phyloP scores from a whole-genome alignment of 345 rosid genomes.

The Salix arbutifolia region DNA sequence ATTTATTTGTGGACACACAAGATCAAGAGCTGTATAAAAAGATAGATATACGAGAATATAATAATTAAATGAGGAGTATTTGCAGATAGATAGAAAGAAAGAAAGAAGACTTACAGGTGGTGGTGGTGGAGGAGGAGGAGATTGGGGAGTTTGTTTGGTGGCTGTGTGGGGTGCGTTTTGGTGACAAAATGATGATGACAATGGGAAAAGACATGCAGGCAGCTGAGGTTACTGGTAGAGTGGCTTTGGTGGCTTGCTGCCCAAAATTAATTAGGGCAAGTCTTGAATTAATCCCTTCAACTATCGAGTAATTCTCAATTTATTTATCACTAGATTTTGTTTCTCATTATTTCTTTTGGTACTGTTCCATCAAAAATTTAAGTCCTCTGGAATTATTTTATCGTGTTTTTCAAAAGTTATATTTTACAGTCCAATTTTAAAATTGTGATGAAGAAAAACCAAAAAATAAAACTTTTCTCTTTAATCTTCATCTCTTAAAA shows the following conservation, averaged over 20 bases:
- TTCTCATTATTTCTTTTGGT: too few relatives aligned
- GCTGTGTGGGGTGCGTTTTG: background rate
- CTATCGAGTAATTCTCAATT: background rate
- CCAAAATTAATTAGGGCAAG: background rate
- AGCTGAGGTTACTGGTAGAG: background rate
- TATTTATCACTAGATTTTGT: too few relatives aligned
- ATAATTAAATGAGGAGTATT: background rate
- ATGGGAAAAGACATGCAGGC: background rate
- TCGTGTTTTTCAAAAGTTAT: too few relatives aligned
- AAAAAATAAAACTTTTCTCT: too few relatives aligned
- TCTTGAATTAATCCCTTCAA: background rate
- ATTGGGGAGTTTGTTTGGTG: background rate
- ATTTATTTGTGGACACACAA: background rate
- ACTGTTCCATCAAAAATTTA: too few relatives aligned
- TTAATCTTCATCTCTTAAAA: too few relatives aligned
- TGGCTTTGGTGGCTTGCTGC: background rate
- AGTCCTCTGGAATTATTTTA: too few relatives aligned
- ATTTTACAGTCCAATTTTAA: too few relatives aligned
- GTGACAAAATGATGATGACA: constrained; percentile 4
- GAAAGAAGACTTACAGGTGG: background rate
- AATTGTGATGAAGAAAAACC: too few relatives aligned
- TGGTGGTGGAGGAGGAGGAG: background rate
- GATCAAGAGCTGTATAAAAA: background rate
- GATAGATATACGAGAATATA: background rate
- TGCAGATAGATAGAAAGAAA: background rate